These are phyloP conservation scores for Entrophospora sp. DNA, from an alignment of 192 early-diverging fungal species.

Conservation along the genomic window DNA sequence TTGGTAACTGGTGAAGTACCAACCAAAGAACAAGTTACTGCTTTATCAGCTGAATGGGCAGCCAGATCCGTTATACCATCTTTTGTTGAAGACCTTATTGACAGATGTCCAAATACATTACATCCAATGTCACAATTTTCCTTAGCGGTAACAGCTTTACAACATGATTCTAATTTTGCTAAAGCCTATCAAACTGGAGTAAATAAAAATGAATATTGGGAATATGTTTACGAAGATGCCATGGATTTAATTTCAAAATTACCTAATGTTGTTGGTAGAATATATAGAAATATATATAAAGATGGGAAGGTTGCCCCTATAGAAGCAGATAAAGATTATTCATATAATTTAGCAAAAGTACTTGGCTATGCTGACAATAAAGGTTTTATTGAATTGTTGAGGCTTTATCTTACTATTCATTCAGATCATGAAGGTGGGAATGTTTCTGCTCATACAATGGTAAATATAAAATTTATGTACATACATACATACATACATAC, in stretches of 20 bases:
- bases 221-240: constrained; percentile 90
- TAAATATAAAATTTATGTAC: no score
- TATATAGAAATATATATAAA: constrained; percentile 99
- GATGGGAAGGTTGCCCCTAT: constrained; percentile 86
- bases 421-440: constrained; percentile 99
- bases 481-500: no score
- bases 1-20: constrained; percentile 96
- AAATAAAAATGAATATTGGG: constrained; percentile 95
- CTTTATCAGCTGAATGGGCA: constrained; percentile 92
- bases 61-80: constrained; percentile 84
- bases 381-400: constrained; percentile 95
- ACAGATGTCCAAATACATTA: constrained; percentile 96
- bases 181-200: constrained; percentile 93
- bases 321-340: constrained; percentile 85
- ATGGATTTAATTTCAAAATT: constrained; percentile 99
- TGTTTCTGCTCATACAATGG: constrained; percentile 93
- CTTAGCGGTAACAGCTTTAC: constrained; percentile 93
- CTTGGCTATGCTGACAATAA: constrained; percentile 84
- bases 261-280: constrained; percentile 90
- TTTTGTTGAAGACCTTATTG: constrained; percentile 95
- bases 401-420: constrained; percentile 98
- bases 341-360: constrained; percentile 89
- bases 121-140: constrained; percentile 99
- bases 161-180: constrained; percentile 93
- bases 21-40: constrained; percentile 81